Conservation (phyloP, 441 rosid genomes). For the Pelargonium citronellum region DNA sequence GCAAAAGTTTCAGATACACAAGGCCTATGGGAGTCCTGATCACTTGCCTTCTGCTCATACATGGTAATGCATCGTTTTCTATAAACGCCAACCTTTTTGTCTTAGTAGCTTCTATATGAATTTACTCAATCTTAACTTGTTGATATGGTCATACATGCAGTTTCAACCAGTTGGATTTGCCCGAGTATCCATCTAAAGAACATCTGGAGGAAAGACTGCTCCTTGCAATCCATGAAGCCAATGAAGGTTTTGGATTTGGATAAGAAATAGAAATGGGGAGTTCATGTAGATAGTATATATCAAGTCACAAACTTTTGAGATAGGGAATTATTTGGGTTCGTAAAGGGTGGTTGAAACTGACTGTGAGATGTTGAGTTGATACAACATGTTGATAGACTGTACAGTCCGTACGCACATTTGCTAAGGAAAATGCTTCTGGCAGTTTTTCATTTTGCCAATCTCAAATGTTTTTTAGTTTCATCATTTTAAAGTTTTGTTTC, state of each 20-base stretch:
- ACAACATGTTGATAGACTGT: too few species aligned
- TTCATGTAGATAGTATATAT: constrained; percentile 1
- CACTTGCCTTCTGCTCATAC: constrained; percentile 42
- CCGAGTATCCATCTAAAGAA: constrained; percentile 75
- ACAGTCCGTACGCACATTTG: too few species aligned
- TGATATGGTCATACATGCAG: constrained; percentile 32
- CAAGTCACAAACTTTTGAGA: too few species aligned
- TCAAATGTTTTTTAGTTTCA: too few species aligned
- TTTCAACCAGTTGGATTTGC: constrained; percentile 96
- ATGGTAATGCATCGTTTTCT: constrained; percentile 43
- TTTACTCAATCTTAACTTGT: background rate
- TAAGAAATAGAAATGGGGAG: constrained; percentile 15
- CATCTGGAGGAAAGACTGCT: constrained; percentile 78
- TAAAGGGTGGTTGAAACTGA: too few species aligned
- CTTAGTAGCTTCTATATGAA: background rate
- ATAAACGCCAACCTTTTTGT: too few species aligned
- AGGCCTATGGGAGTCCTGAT: constrained; percentile 9
- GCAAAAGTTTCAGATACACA: constrained; percentile 9
- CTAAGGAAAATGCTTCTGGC: too few species aligned
- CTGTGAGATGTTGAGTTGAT: too few species aligned
- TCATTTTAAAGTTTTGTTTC: too few species aligned
- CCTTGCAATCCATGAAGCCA: constrained; percentile 94
- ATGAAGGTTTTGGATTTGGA: constrained; percentile 95
- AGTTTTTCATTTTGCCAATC: too few species aligned
- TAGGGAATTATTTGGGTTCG: too few species aligned